Conservation (phyloP, 148 eudicot genomes). For the Amaranthus hypochondriacus region DNA sequence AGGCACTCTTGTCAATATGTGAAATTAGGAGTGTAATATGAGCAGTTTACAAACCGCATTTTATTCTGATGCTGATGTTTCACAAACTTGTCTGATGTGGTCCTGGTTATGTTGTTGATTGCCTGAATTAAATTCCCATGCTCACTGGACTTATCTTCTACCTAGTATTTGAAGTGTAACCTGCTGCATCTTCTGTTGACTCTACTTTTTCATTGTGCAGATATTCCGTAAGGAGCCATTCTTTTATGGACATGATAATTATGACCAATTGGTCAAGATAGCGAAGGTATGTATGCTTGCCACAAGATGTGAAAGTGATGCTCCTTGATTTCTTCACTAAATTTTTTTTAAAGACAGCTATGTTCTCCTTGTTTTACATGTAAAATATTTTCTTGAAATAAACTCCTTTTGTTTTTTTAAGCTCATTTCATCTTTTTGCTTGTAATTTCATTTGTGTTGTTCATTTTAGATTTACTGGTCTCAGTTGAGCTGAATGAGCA, state of each 20-base stretch:
- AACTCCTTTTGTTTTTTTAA: not conserved
- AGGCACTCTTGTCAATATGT: too few relatives aligned
- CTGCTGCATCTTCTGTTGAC: not conserved
- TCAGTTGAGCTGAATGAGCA: not conserved
- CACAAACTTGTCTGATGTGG: not conserved
- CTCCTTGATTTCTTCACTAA: not conserved
- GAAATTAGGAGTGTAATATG: too few relatives aligned
- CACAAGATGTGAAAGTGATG: not conserved
- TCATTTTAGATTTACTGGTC: not conserved
- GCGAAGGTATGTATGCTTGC: slow-evolving; percentile 57
- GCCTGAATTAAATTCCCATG: not conserved
- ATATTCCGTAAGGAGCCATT: slow-evolving; percentile 97
- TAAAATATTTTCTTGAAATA: not conserved
- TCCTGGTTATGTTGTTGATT: not conserved
- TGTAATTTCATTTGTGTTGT: not conserved
- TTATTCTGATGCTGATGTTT: too few relatives aligned
- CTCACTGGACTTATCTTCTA: not conserved
- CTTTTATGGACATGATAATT: slow-evolving; percentile 94
- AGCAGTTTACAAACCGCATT: too few relatives aligned
- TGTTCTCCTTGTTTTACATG: not conserved
- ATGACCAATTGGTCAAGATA: slow-evolving; percentile 96
- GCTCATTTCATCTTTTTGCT: not conserved
- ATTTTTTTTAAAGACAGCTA: not conserved
- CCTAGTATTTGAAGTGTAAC: not conserved
- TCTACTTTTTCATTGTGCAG: slow-evolving; percentile 37